Conservation (phyloP, 768 basidiomycete genomes). For the Tulasnella sp. region DNA sequence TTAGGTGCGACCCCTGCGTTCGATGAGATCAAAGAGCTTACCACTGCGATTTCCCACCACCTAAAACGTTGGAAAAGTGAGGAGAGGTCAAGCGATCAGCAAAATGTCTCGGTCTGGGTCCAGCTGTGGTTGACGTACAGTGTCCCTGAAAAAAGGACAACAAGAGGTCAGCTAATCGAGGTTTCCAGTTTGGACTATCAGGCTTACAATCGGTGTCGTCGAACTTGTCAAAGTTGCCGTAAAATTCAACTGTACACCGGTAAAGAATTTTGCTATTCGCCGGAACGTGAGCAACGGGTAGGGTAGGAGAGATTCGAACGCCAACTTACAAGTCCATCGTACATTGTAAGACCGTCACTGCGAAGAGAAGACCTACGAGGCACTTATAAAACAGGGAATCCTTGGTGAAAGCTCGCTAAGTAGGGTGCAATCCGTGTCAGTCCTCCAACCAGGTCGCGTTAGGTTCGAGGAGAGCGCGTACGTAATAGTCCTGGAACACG, state of each 20-base stretch:
- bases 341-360: neutral
- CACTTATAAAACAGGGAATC: neutral
- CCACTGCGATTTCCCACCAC: conserved; percentile 9
- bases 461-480: neutral
- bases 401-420: neutral
- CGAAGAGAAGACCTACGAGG: neutral
- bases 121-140: neutral
- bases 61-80: neutral
- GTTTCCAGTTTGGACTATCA: neutral
- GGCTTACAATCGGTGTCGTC: conserved; percentile 2
- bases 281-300: neutral
- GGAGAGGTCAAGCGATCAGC: neutral
- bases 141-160: neutral
- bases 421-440: neutral
- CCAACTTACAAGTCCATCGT: conserved; percentile 9
- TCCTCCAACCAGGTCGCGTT: neutral
- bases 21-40: neutral
- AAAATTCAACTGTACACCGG: neutral
- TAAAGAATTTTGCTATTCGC: neutral
- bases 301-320: neutral
- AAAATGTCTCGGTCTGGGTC: neutral
- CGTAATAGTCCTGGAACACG: conserved; percentile 3
- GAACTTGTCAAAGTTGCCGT: conserved; percentile 9
- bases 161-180: neutral
- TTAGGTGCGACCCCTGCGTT: neutral